Evolutionary conservation across 805 yeast species (phyloP), one percentile per base, ranked within the genome.

Genomic region (Grigorovia jiainica): DNA sequence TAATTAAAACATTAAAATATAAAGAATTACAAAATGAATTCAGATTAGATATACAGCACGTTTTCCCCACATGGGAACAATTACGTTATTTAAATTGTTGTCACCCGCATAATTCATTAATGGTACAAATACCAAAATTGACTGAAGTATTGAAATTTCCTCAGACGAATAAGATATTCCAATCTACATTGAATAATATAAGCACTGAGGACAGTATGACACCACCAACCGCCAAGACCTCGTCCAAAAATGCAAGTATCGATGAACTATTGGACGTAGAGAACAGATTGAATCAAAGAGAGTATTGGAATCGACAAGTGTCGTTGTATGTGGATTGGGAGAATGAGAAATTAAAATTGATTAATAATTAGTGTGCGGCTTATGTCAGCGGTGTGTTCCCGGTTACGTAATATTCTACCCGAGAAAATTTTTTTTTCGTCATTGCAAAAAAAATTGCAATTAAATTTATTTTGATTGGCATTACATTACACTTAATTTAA

Each of bases 321-420:
- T 43, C 59, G 7, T 43, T 61, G 13, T 61, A 64, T 64, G 58
- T 61, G 7, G 66, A 61, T 39, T 61, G 66, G 66, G 66, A 61
- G 45, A 50, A 50, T 27, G 49, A 50, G n/a, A 27, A 4, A 13
- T 27, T 27, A 13, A 27, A 27, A 27, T 27, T 27, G n/a, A 27
- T 27, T 10, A n/a, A n/a, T n/a, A n/a, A n/a, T n/a, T n/a, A n/a
- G n/a, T n/a, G n/a, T n/a, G n/a, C n/a, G n/a, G n/a, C n/a, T n/a
- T n/a, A n/a, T n/a, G n/a, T n/a, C n/a, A n/a, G n/a, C n/a, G n/a
- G n/a, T n/a, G n/a, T n/a, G n/a, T n/a, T n/a, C n/a, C n/a, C n/a
- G n/a, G n/a, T n/a, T n/a, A n/a, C n/a, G n/a, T n/a, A n/a, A n/a
- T n/a, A n/a, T n/a, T n/a, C n/a, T n/a, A n/a, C n/a, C n/a, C n/a